Percentiles rank a stretch among this genome's conserved stretches.
phyloP scores from a whole-genome alignment of 176 grass and related monocot species.

The Guadua angustifolia region DNA sequence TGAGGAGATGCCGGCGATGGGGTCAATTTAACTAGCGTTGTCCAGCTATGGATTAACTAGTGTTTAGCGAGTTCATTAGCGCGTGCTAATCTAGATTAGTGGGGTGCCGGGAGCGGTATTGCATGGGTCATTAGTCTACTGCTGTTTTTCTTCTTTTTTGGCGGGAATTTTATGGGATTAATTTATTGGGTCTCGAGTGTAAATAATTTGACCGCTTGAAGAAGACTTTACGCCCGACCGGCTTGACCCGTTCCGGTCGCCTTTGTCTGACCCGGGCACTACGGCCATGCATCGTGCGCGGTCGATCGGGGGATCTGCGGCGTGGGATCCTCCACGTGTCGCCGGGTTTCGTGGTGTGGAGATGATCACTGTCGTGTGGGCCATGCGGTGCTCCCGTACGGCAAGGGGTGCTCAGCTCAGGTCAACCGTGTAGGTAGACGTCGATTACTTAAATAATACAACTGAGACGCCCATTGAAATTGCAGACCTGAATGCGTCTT shows the following conservation, averaged over 20 bases:
- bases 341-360: background rate
- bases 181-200: too few relatives aligned
- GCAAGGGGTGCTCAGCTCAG: too few relatives aligned
- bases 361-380: too few relatives aligned
- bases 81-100: background rate
- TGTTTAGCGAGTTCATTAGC: background rate
- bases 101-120: background rate
- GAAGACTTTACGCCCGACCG: background rate
- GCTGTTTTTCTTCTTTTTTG: background rate
- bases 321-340: background rate
- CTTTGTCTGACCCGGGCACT: background rate
- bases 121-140: background rate
- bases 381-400: background rate
- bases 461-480: background rate
- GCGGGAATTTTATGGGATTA: slow-evolving; percentile 14
- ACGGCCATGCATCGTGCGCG: background rate
- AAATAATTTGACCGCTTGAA: too few relatives aligned
- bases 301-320: slow-evolving; percentile 10
- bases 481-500: background rate
- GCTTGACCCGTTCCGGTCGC: slow-evolving; percentile 28
- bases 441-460: background rate
- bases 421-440: background rate
- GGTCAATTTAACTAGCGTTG: slow-evolving; percentile 1
- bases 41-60: background rate
- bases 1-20: background rate